These are phyloP conservation scores for Xylaria sp. DNA, from an alignment of 495 filamentous ascomycete species.

Conservation along the genomic window DNA sequence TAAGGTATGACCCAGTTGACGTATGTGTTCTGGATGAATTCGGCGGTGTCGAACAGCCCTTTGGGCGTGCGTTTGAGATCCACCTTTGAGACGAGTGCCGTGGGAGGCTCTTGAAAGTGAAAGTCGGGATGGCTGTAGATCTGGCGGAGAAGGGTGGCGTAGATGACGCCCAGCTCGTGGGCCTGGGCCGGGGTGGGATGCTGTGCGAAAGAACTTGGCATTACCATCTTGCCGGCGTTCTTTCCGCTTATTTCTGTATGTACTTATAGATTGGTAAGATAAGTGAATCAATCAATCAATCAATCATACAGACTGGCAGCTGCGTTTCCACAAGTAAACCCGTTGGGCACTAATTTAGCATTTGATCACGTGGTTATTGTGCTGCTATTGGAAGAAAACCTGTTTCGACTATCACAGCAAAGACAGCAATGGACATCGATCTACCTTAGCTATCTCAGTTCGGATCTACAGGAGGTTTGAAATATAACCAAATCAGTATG, in stretches of 20 bases:
- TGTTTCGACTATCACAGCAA: background rate
- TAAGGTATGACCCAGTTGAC: slow-evolving; percentile 38
- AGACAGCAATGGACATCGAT: background rate
- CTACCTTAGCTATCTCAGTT: too few relatives aligned
- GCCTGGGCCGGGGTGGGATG: slow-evolving; percentile 38
- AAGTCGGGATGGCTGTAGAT: slow-evolving; percentile 34
- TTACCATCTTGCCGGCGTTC: slow-evolving; percentile 11
- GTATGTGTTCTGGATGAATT: slow-evolving; percentile 40
- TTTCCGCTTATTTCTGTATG: background rate
- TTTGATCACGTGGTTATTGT: background rate
- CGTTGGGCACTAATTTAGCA: background rate
- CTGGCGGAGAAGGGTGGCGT: slow-evolving; percentile 35
- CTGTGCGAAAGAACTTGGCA: background rate
- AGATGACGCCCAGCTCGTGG: slow-evolving; percentile 33
- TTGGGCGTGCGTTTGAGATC: slow-evolving; percentile 32
- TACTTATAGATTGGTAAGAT: background rate
- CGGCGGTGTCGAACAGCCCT: slow-evolving; percentile 34
- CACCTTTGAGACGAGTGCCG: slow-evolving; percentile 32
- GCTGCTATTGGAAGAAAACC: background rate
- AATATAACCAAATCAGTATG: background rate
- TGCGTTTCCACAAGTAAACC: background rate
- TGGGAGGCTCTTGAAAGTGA: slow-evolving; percentile 36
- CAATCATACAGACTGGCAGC: background rate
- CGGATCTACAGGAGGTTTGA: too few relatives aligned
- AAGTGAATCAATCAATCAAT: background rate